Base-by-base conservation (phyloP, 176 grass and related monocot genomes). In the Oryza glaberrima region DNA sequence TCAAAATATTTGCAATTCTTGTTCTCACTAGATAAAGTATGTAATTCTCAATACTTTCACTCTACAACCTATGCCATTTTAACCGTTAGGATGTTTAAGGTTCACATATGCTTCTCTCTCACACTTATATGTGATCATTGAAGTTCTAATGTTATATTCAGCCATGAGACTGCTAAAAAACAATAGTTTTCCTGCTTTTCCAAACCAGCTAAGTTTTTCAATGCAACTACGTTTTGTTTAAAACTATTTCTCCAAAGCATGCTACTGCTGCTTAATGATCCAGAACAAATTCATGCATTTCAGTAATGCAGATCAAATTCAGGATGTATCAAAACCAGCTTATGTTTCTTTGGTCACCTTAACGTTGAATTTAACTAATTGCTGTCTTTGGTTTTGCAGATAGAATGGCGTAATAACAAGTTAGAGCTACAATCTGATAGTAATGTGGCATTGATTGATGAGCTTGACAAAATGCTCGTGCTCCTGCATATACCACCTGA, bases 361-460 rank as follows among this genome's bases (percentile, higher is more conserved):
- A 46, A 17, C 2, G 52, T 43, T 51, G 82, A 63, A 19, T 61
- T 79, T 69, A 41, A 38, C 46, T 78, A 84, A 69, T 76, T 25
- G 38, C 45, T 46, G 73, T 14, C 36, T 89, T 84, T 56, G 13
- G 30, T 76, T 48, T 74, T 89, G 66, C 87, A 98, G 96, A 98
- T 98, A 75, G 96, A 98, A 87, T 93, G 88, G 79, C 91, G 93
- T 66, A 98, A 98, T 80, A 98, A 98, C 47, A 93, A 80, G 81
- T 86, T 95, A 81, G 96, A 98, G 85, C 82, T 92, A 68, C 96
- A 98, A 81, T 95, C 91, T 56, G 96, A 88, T 8, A 98, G 90
- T 88, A 98, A 94, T 83, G 90, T 90, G 88, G 89, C 90, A 75
- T 89, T 98, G 76, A 89, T 92, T 83, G 77, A 90, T 30, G 96